phyloP scores from a whole-genome alignment of 169 alveolate species.

The Plasmodium vivax region DNA sequence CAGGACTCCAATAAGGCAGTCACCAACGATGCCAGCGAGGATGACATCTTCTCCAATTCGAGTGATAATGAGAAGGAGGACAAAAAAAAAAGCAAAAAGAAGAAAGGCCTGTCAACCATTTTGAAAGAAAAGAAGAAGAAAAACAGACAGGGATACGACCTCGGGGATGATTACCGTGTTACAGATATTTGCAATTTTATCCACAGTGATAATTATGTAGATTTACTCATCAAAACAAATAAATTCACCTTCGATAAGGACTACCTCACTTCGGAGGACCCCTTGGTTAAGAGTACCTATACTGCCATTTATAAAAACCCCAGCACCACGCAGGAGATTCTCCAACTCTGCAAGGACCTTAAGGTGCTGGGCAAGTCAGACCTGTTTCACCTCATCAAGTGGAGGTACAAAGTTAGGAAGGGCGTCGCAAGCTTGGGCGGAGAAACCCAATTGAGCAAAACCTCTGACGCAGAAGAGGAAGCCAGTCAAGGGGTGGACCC shows the following conservation, averaged over 20 bases:
- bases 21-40: constrained; percentile 63
- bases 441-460: constrained; percentile 35
- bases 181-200: constrained; percentile 82
- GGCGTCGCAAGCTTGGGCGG: background rate
- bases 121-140: constrained; percentile 84
- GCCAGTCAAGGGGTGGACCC: constrained; percentile 69
- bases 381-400: constrained; percentile 86
- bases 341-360: constrained; percentile 83
- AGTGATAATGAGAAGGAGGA: constrained; percentile 19
- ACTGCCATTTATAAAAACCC: constrained; percentile 70
- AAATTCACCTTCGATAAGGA: constrained; percentile 76
- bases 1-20: constrained; percentile 16
- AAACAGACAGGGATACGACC: constrained; percentile 90
- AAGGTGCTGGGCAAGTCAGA: constrained; percentile 92
- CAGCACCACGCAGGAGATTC: constrained; percentile 87
- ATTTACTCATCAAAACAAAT: constrained; percentile 80
- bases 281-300: constrained; percentile 60
- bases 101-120: constrained; percentile 81
- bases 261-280: constrained; percentile 51
- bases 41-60: constrained; percentile 81
- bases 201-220: constrained; percentile 84
- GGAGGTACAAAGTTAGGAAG: constrained; percentile 86
- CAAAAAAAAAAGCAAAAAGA: constrained; percentile 69
- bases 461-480: constrained; percentile 77
- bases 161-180: constrained; percentile 87